A percentile compares a stretch with the other conserved stretches of the same genome.
Evolutionary conservation across 2,329 filamentous ascomycete genomes (phyloP).

Genomic region (Fusarium anthophilum): DNA sequence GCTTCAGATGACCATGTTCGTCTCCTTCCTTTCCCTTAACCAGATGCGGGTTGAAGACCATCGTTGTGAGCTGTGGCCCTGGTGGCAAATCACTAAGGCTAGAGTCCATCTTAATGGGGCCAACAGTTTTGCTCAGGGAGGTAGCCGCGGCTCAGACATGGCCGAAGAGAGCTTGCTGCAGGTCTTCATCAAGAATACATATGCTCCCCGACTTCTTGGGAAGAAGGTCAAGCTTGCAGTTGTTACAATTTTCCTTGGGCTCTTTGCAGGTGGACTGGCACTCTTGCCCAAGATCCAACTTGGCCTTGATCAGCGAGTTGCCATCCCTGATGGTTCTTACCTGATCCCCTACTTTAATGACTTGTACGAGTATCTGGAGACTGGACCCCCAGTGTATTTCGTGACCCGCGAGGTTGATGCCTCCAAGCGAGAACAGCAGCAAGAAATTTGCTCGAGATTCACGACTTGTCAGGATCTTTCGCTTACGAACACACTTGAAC

Average conservation of each 20-base stretch:
- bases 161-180: conserved; percentile 87
- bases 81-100: conserved; percentile 80
- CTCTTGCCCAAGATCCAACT: conserved; percentile 86
- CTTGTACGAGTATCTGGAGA: conserved; percentile 89
- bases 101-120: conserved; percentile 68
- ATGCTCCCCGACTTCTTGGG: conserved; percentile 82
- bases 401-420: conserved; percentile 84
- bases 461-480: conserved; percentile 87
- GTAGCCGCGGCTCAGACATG: conserved; percentile 71
- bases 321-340: conserved; percentile 93
- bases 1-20: conserved; percentile 97
- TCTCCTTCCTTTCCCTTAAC: conserved; percentile 90
- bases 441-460: conserved; percentile 89
- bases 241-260: conserved; percentile 82
- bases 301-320: conserved; percentile 93
- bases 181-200: conserved; percentile 87
- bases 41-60: conserved; percentile 89
- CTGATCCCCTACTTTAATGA: conserved; percentile 97
- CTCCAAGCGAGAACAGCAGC: conserved; percentile 79
- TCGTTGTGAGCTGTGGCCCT: conserved; percentile 92
- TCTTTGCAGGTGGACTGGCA: conserved; percentile 87
- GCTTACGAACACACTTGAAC: conserved; percentile 88
- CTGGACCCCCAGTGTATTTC: conserved; percentile 95
- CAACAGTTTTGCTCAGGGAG: conserved; percentile 66
- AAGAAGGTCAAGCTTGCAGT: conserved; percentile 82